phyloP scores from a whole-genome alignment of 1,284 basidiomycete species.

The Ceratobasidium sp. region DNA sequence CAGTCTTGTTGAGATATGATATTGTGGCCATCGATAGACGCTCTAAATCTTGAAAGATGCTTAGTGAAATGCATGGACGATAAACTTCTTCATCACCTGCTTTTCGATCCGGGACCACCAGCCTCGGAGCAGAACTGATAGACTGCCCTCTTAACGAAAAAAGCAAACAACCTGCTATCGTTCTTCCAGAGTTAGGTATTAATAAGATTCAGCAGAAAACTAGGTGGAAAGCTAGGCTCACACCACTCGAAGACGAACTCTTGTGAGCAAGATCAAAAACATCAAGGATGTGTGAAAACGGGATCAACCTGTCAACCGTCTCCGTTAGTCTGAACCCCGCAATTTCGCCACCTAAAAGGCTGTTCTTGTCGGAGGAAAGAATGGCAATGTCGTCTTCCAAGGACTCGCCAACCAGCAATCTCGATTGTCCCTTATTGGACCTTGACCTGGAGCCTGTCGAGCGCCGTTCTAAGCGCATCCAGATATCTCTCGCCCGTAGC shows the following conservation, averaged over 20 bases:
- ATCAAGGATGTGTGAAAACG: background rate
- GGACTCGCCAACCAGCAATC: background rate
- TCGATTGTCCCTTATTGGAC: background rate
- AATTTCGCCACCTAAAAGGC: background rate
- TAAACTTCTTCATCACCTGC: too few relatives aligned
- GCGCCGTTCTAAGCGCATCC: background rate
- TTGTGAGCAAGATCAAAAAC: background rate
- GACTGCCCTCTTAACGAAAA: background rate
- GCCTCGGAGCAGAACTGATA: background rate
- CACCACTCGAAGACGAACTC: background rate
- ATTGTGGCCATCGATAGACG: too few relatives aligned
- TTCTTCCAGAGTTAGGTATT: background rate
- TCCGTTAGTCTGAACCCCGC: background rate
- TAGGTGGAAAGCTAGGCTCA: background rate
- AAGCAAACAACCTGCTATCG: background rate
- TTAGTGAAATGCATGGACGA: too few relatives aligned
- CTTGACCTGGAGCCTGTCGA: background rate
- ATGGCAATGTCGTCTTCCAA: background rate
- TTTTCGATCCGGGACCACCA: too few relatives aligned
- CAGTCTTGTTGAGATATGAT: too few relatives aligned
- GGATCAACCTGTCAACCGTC: background rate
- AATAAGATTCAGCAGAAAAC: background rate
- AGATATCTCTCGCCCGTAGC: background rate
- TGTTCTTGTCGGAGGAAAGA: background rate
- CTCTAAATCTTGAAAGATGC: too few relatives aligned